phyloP scores from a whole-genome alignment of 2,329 filamentous ascomycete genomes.

The Dothidotthia symphoricarpi region DNA sequence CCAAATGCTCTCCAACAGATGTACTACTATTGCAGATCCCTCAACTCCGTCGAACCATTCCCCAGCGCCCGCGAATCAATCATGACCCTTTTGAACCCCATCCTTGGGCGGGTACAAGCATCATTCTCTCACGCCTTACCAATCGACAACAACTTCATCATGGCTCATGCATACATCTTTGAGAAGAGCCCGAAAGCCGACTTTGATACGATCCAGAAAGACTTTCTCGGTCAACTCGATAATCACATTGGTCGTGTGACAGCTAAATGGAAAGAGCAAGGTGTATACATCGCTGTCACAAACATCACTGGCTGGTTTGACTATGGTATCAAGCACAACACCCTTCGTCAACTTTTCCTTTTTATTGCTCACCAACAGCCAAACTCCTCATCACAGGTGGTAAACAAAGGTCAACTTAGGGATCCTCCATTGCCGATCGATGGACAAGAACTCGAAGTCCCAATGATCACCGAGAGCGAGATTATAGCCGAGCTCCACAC shows the following conservation, averaged over 20 bases:
- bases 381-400: constrained; percentile 1
- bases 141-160: constrained; percentile 62
- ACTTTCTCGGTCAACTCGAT: constrained; percentile 58
- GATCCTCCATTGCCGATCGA: constrained; percentile 16
- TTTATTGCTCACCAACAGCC: constrained; percentile 12
- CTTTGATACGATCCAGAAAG: constrained; percentile 47
- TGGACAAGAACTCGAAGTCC: constrained; percentile 9
- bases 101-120: constrained; percentile 40
- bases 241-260: constrained; percentile 55
- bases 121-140: constrained; percentile 38
- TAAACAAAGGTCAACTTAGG: too few species aligned
- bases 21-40: constrained; percentile 68
- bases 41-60: constrained; percentile 69
- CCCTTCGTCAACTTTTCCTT: constrained; percentile 33
- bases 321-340: constrained; percentile 51
- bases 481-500: constrained; percentile 15
- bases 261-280: constrained; percentile 57
- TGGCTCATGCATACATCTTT: constrained; percentile 64
- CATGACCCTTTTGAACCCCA: constrained; percentile 62
- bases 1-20: constrained; percentile 69
- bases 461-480: constrained; percentile 18
- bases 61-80: constrained; percentile 67
- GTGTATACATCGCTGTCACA: constrained; percentile 58
- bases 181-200: constrained; percentile 50
- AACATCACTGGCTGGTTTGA: constrained; percentile 55